Percentiles rank a stretch among this genome's conserved stretches.
Evolutionary conservation across 805 yeast species (phyloP).

Genomic region (Zygoascus bituminiphila): DNA sequence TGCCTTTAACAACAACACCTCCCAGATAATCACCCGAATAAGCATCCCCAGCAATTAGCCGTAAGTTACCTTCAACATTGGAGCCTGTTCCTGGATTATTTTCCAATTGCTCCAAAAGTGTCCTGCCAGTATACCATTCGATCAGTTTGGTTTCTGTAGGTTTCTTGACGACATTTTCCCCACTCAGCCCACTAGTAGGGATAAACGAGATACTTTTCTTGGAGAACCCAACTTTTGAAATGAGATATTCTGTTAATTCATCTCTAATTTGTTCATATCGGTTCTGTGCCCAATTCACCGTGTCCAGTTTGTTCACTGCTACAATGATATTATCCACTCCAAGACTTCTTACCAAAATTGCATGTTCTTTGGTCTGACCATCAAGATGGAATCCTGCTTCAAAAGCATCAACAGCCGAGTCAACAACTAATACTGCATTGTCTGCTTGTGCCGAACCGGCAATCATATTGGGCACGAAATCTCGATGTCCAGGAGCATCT

Average conservation of each 20-base stretch:
- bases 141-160: slow-evolving; percentile 22
- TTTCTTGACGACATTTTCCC: slow-evolving; percentile 52
- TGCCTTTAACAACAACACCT: slow-evolving; percentile 51
- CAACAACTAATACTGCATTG: slow-evolving; percentile 63
- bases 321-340: slow-evolving; percentile 57
- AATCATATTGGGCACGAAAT: slow-evolving; percentile 79
- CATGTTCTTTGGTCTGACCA: slow-evolving; percentile 77
- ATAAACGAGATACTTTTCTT: slow-evolving; percentile 38
- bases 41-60: slow-evolving; percentile 58
- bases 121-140: slow-evolving; percentile 42
- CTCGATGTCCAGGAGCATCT: slow-evolving; percentile 81
- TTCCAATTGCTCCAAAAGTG: slow-evolving; percentile 23
- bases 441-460: slow-evolving; percentile 79
- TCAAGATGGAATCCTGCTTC: slow-evolving; percentile 58
- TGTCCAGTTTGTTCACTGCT: slow-evolving; percentile 66
- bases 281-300: slow-evolving; percentile 45
- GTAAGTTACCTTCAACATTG: slow-evolving; percentile 28
- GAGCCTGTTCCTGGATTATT: slow-evolving; percentile 27
- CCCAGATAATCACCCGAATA: slow-evolving; percentile 40
- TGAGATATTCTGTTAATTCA: slow-evolving; percentile 43
- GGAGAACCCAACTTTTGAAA: slow-evolving; percentile 40
- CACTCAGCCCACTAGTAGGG: slow-evolving; percentile 64
- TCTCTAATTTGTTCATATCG: slow-evolving; percentile 44
- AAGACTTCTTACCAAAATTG: slow-evolving; percentile 54
- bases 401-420: slow-evolving; percentile 56